phyloP scores from a whole-genome alignment of 441 rosid genomes.

The Adansonia madagascariensis region DNA sequence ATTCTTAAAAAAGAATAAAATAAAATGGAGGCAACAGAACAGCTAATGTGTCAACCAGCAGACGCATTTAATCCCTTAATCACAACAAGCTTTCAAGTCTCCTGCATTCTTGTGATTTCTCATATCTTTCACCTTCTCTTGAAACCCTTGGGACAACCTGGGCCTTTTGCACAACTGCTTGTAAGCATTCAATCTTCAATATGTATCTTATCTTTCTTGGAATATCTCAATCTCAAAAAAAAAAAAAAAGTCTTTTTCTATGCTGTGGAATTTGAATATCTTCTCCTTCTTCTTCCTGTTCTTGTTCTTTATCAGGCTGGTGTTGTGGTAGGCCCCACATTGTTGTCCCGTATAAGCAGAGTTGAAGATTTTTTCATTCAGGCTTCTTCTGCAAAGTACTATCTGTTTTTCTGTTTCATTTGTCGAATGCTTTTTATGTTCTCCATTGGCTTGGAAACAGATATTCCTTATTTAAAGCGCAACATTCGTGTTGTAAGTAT shows the following conservation, averaged over 20 bases:
- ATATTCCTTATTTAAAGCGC: conserved; percentile 55
- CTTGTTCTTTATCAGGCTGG: conserved; percentile 63
- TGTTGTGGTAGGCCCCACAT: conserved; percentile 64
- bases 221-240: not conserved
- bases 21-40: conserved; percentile 15
- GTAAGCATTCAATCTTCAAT: conserved; percentile 35
- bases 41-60: conserved; percentile 10
- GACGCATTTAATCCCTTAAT: conserved; percentile 56
- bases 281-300: not conserved
- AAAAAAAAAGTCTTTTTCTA: not conserved
- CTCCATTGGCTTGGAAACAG: conserved; percentile 76
- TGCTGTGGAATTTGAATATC: not conserved
- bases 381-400: conserved; percentile 60
- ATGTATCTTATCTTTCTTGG: not conserved
- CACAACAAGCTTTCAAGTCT: conserved; percentile 53
- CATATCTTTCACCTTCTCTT: conserved; percentile 65
- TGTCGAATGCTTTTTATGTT: conserved; percentile 73
- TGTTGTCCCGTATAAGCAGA: conserved; percentile 50
- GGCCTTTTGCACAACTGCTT: conserved; percentile 73
- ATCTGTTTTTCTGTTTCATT: conserved; percentile 48
- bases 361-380: conserved; percentile 56
- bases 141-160: conserved; percentile 74
- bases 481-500: conserved; percentile 49
- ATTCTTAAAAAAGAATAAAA: not conserved
- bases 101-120: conserved; percentile 67